Base-by-base conservation (phyloP, 2,329 filamentous ascomycete genomes). In the Microsporum canis region DNA sequence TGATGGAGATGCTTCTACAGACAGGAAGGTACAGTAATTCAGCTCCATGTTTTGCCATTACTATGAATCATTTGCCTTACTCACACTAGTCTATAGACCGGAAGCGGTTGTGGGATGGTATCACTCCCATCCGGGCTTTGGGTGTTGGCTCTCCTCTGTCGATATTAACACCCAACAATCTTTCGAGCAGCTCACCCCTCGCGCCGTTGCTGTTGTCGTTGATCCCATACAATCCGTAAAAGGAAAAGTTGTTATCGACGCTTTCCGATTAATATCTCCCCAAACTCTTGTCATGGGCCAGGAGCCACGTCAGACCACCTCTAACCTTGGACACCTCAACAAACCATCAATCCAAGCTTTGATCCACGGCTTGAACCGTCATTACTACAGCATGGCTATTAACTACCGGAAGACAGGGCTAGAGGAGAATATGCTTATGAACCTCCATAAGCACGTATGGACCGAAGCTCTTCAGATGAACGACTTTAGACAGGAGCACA, bases 371-470 rank as follows among this genome's bases (percentile, higher is more conserved):
- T 83, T 99, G 51, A 99, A 99, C 80, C 84, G 94, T 71, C 94
- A 99, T 80, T 99, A 99, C 82, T 99, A 99, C 82, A 96, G 90
- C 69, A 99, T 99, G 72, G 92, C 85, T 63, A 97, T 99, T 79
- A 91, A 96, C 78, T 99, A 99, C 78, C 84, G 92, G 72, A 99
- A 99, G 81, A 96, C 92, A 0, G 92, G 90, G 0, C 80, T 99
- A 58, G 94, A 99, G 75, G 95, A 99, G 81, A 97, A 96, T 77
- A 99, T 99, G 94, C 77, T 99, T 70, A 99, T 99, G 95, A 99
- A 99, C 74, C 80, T 99, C 66, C 94, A 99, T 83, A 99, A 99
- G 82, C 94, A 97, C 68, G 91, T 96, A 51, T 99, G 94, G 94
- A 99, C 95, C 0, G 94, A 99, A 75, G 94, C 92, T 3, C 77